These are phyloP conservation scores for Spironucleus salmonicida DNA, from an alignment of 208 protist species.

Conservation along the genomic window DNA sequence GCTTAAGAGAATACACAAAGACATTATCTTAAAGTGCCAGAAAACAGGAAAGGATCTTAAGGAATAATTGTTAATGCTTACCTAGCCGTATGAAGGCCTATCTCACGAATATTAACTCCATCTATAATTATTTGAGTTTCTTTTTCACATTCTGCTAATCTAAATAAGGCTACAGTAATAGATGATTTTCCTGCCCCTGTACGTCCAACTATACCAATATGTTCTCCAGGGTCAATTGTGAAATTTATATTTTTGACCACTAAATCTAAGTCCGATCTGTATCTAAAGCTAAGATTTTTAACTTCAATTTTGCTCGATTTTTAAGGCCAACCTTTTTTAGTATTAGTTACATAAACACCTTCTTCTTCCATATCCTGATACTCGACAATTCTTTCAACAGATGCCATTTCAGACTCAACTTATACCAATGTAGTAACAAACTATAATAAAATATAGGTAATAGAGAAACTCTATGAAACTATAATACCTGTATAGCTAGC, in stretches of 20 bases:
- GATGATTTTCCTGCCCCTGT: slow-evolving; percentile 50
- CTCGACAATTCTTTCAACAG: slow-evolving; percentile 49
- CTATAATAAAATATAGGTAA: slow-evolving; percentile 33
- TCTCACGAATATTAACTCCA: slow-evolving; percentile 36
- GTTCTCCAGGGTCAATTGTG: slow-evolving; percentile 34
- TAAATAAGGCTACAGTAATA: slow-evolving; percentile 39
- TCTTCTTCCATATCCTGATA: slow-evolving; percentile 36
- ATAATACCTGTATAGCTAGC: slow-evolving; percentile 30
- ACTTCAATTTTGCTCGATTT: slow-evolving; percentile 34
- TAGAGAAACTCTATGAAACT: slow-evolving; percentile 22
- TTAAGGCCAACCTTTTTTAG: background rate
- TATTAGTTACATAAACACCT: background rate
- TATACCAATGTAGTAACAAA: slow-evolving; percentile 36
- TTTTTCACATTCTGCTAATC: slow-evolving; percentile 31
- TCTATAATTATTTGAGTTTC: slow-evolving; percentile 39
- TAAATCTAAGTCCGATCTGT: slow-evolving; percentile 36
- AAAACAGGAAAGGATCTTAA: slow-evolving; percentile 48
- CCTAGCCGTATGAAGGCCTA: slow-evolving; percentile 36
- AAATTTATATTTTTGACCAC: slow-evolving; percentile 43
- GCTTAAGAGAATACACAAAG: slow-evolving; percentile 38
- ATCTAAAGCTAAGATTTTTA: slow-evolving; percentile 38
- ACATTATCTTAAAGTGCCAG: slow-evolving; percentile 42
- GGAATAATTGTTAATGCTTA: slow-evolving; percentile 40
- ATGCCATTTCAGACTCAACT: slow-evolving; percentile 46
- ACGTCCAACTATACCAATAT: slow-evolving; percentile 48